Evolutionary conservation across 306 rosid species (phyloP), one percentile per base, ranked within the genome.

Genomic region (Heteromeles arbutifolia): DNA sequence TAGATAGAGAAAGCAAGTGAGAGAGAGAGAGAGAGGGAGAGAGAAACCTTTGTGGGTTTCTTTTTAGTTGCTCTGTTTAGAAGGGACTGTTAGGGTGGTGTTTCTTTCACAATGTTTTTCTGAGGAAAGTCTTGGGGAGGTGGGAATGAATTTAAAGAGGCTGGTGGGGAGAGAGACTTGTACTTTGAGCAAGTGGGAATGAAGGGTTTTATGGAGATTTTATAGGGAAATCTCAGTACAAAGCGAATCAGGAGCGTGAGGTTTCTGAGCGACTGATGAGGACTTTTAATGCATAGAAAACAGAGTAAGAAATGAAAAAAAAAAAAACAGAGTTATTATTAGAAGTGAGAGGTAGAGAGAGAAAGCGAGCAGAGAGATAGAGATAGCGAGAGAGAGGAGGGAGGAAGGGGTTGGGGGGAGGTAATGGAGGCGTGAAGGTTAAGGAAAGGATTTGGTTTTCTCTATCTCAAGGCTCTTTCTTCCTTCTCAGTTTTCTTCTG

Each of bases 351-450:
- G 78, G 13, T 3, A 62, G 75, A 68, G 58, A 59, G 59, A 80
- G 79, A 43, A 11, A 43, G 48, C 1, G 48, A 43, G 48, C 13
- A 43, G 15, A 43, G 14, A 43, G 48, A 58, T 44, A 57, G 34
- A 53, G 75, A 77, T 62, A 15, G 25, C 28, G 69, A 26, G 26
- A 48, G 31, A 5, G 3, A 73, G 44, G 79, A 31, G 62, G 39
- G 34, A 58, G 26, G 26, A 29, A 78, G 76, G 50, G 43, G 39
- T 1, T 34, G 25, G 41, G 76, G 77, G 67, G 12, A 32, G 29
- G 69, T 80, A 85, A 82, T 82, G 81, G 90, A 86, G 89, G 93
- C 95, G 96, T 94, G 88, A 90, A 83, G 80, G 83, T 77, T 69
- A 89, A 85, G 96, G 77, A 83, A 93, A 86, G 79, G 91, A 89